Evolutionary conservation across 73 alveolate species (phyloP).

Genomic region (Uronychia setigera): DNA sequence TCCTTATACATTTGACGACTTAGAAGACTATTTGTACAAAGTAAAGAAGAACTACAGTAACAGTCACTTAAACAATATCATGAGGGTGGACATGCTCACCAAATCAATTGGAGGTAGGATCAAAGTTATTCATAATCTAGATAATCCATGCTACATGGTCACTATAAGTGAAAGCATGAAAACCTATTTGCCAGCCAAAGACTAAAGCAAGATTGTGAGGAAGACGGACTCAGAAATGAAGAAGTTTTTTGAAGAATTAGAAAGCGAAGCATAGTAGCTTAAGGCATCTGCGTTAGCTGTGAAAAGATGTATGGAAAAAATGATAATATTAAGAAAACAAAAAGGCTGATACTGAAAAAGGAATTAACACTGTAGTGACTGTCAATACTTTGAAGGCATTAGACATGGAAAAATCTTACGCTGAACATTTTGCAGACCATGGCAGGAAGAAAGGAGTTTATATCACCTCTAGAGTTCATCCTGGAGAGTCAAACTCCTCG

Average conservation of each 20-base stretch:
- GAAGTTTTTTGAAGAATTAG: constrained; percentile 19
- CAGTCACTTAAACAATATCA: background rate
- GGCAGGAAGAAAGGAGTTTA: constrained; percentile 81
- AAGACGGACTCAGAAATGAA: constrained; percentile 10
- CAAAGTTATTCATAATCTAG: background rate
- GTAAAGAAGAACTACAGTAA: constrained; percentile 5
- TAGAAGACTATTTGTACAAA: constrained; percentile 33
- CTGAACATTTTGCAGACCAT: constrained; percentile 54
- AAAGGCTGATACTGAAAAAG: background rate
- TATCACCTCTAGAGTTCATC: constrained; percentile 79
- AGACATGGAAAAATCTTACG: background rate
- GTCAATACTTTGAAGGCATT: constrained; percentile 20
- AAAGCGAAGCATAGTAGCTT: constrained; percentile 3
- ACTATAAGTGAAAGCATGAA: constrained; percentile 50
- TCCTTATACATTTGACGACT: constrained; percentile 83
- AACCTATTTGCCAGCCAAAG: constrained; percentile 40
- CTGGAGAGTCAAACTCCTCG: constrained; percentile 82
- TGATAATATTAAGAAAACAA: constrained; percentile 7
- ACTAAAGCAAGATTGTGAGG: constrained; percentile 20
- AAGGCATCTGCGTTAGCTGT: background rate
- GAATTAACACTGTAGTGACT: background rate
- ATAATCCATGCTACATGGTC: constrained; percentile 41
- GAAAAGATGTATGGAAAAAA: background rate
- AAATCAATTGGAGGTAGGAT: constrained; percentile 38
- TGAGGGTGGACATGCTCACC: constrained; percentile 48